Evolutionary conservation across 2,329 filamentous ascomycete genomes (phyloP).

Genomic region (Colletotrichum lindemuthianum): DNA sequence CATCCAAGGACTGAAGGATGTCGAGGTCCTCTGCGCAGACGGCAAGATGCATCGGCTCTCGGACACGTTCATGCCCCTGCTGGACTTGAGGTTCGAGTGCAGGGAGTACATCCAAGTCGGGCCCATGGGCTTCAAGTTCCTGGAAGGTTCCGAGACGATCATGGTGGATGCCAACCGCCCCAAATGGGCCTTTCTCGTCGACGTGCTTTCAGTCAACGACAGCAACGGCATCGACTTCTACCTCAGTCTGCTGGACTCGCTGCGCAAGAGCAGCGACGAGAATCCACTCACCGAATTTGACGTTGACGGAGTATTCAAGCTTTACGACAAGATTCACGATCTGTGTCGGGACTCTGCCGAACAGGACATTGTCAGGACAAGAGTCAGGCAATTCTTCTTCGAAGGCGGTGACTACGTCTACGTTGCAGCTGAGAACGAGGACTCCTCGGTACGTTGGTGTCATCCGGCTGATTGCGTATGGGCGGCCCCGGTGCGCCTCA

Average conservation of each 20-base stretch:
- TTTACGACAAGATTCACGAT: not conserved
- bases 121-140: not conserved
- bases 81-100: not conserved
- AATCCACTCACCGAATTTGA: not conserved
- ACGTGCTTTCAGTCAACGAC: not conserved
- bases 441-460: not conserved
- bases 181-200: slow-evolving; percentile 4
- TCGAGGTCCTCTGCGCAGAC: not conserved
- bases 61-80: not conserved
- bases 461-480: not conserved
- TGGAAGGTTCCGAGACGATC: not conserved
- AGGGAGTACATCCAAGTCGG: not conserved
- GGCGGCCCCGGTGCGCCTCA: not conserved
- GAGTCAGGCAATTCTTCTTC: not conserved
- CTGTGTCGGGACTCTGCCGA: not conserved
- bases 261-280: too few relatives aligned
- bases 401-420: not conserved
- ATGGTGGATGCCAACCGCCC: not conserved
- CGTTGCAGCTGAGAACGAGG: not conserved
- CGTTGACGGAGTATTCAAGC: not conserved
- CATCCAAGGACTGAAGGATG: not conserved
- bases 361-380: not conserved
- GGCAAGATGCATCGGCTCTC: not conserved
- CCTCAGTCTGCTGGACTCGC: not conserved
- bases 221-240: not conserved